phyloP scores from a whole-genome alignment of 2,329 filamentous ascomycete genomes.

The Aspergillus sp. region DNA sequence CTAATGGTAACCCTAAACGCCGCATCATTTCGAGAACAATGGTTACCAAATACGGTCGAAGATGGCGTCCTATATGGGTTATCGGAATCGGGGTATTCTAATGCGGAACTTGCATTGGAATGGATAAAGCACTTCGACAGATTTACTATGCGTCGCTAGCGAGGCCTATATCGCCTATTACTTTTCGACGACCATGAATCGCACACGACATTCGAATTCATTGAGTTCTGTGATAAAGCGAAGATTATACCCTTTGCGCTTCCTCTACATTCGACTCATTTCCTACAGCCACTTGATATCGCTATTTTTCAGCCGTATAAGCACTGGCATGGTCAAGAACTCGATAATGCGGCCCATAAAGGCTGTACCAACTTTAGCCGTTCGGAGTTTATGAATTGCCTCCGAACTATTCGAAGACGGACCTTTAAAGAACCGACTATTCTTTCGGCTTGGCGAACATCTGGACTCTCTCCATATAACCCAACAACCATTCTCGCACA shows the following conservation, averaged over 20 bases:
- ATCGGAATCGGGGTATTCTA: not conserved
- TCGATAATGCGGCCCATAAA: too few relatives aligned
- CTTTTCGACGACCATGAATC: not conserved
- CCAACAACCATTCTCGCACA: too few relatives aligned
- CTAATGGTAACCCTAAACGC: not conserved
- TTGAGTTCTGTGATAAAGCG: not conserved
- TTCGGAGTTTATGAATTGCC: too few relatives aligned
- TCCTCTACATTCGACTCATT: not conserved
- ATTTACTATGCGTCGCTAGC: not conserved
- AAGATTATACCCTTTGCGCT: not conserved
- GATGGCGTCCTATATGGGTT: not conserved
- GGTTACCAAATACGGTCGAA: not conserved
- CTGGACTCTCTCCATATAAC: too few relatives aligned
- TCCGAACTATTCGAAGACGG: too few relatives aligned
- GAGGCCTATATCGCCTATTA: not conserved
- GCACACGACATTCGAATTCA: not conserved
- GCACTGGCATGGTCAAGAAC: too few relatives aligned
- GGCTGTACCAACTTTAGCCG: too few relatives aligned
- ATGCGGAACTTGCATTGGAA: not conserved
- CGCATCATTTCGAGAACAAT: not conserved
- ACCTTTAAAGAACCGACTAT: too few relatives aligned
- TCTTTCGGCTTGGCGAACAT: too few relatives aligned
- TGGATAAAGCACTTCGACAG: not conserved
- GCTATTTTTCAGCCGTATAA: too few relatives aligned
- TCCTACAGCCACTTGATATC: conserved; percentile 1